These are phyloP conservation scores for Chenopodium formosanum DNA, from an alignment of 148 eudicot species.

Conservation along the genomic window DNA sequence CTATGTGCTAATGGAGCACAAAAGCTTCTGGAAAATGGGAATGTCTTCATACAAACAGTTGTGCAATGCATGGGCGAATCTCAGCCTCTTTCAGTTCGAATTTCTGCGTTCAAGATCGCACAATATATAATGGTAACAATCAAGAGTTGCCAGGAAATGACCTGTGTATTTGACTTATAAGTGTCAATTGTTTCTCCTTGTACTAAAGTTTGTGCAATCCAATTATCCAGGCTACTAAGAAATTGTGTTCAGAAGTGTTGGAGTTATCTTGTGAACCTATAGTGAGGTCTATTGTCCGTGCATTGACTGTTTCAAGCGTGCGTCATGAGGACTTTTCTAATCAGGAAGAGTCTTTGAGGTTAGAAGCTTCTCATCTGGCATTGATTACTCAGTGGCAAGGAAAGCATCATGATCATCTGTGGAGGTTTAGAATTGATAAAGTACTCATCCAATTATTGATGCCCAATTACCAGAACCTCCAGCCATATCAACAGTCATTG, in stretches of 20 bases:
- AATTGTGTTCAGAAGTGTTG: constrained; percentile 49
- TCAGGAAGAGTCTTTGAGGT: constrained; percentile 41
- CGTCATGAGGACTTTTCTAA: constrained; percentile 35
- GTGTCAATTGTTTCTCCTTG: not conserved
- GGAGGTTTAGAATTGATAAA: constrained; percentile 59
- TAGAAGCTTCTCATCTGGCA: constrained; percentile 73
- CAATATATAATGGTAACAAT: constrained; percentile 53
- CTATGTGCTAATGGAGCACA: constrained; percentile 75
- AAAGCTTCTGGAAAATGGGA: constrained; percentile 57
- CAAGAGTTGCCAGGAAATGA: not conserved
- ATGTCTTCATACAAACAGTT: constrained; percentile 36
- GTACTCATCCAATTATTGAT: constrained; percentile 56
- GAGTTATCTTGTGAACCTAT: constrained; percentile 50
- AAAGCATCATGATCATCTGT: constrained; percentile 64
- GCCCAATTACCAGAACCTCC: constrained; percentile 28
- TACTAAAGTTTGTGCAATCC: constrained; percentile 22
- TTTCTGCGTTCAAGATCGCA: constrained; percentile 62
- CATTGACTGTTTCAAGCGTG: constrained; percentile 39
- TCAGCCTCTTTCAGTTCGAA: constrained; percentile 42
- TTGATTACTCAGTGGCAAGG: constrained; percentile 70
- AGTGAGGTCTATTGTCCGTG: constrained; percentile 47
- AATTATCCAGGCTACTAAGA: constrained; percentile 54
- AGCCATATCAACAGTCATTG: constrained; percentile 30
- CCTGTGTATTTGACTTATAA: not conserved
- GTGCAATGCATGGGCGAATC: constrained; percentile 53